phyloP scores from a whole-genome alignment of 2,329 filamentous ascomycete genomes.

The Hyphodiscus sp. region DNA sequence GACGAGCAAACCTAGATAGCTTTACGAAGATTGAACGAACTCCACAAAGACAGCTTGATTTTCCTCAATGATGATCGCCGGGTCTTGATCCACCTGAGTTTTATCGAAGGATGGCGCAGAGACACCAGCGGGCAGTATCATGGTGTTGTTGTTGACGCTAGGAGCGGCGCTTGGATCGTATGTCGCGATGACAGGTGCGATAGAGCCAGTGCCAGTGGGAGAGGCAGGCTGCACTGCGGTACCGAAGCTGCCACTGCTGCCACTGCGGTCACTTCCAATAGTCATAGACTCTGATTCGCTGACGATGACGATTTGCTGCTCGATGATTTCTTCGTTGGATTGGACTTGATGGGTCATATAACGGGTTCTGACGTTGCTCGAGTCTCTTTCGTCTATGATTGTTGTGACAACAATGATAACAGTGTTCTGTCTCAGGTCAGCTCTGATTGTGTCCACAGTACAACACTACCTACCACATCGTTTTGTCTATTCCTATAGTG shows the following conservation, averaged over 20 bases:
- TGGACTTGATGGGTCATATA: constrained; percentile 24
- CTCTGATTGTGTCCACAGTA: background rate
- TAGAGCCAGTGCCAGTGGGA: background rate
- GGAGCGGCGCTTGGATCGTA: constrained; percentile 9
- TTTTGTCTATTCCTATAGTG: constrained; percentile 23
- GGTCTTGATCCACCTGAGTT: constrained; percentile 12
- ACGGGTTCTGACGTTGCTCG: constrained; percentile 16
- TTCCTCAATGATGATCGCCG: constrained; percentile 21
- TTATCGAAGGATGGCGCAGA: constrained; percentile 13
- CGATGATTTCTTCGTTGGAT: constrained; percentile 12
- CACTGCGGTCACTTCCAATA: constrained; percentile 4
- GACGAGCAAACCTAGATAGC: background rate
- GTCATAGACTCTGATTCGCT: constrained; percentile 13
- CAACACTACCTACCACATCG: constrained; percentile 19
- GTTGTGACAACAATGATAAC: constrained; percentile 24
- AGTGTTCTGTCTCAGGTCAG: constrained; percentile 24
- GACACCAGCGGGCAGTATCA: constrained; percentile 17
- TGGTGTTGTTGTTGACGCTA: constrained; percentile 6
- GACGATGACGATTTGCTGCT: constrained; percentile 17
- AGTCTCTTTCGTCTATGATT: constrained; percentile 21
- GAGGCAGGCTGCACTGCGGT: background rate
- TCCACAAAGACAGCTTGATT: constrained; percentile 17
- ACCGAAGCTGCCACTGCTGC: background rate
- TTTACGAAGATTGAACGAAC: background rate
- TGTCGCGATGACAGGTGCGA: background rate